These are phyloP conservation scores for Datisca glomerata DNA, from an alignment of 306 rosid species.

Conservation along the genomic window DNA sequence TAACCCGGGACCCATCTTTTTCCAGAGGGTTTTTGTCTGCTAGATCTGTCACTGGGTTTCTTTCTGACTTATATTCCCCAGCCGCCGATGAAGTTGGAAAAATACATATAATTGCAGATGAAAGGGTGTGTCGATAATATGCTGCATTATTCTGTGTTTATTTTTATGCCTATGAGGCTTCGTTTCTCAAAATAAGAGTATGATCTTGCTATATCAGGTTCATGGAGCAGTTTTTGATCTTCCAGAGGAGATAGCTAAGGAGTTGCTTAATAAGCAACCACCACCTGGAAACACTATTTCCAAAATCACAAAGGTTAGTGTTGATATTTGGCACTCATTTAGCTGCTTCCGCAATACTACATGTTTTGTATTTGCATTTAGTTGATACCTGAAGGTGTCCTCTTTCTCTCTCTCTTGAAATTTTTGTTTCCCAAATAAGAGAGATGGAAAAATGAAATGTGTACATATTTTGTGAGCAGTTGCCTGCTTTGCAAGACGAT, in stretches of 20 bases:
- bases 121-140: conserved; percentile 43
- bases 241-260: conserved; percentile 90
- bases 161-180: conserved; percentile 7
- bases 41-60: conserved; percentile 93
- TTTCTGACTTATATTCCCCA: conserved; percentile 70
- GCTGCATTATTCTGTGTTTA: conserved; percentile 6
- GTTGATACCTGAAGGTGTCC: too few species aligned
- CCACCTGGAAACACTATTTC: conserved; percentile 73
- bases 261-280: conserved; percentile 50
- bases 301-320: conserved; percentile 64
- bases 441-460: too few species aligned
- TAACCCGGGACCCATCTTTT: conserved; percentile 54
- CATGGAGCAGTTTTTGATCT: conserved; percentile 96
- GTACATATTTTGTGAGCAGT: conserved; percentile 46
- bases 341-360: neutral
- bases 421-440: too few species aligned
- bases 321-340: conserved; percentile 6
- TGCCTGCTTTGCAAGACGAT: conserved; percentile 94
- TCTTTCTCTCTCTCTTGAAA: too few species aligned
- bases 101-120: conserved; percentile 83
- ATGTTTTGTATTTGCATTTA: neutral
- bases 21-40: conserved; percentile 72
- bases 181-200: too few species aligned
- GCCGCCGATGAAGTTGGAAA: conserved; percentile 98
- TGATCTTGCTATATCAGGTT: conserved; percentile 42